Base-by-base conservation (phyloP, 768 basidiomycete genomes). In the Gelatoporia subvermispora region DNA sequence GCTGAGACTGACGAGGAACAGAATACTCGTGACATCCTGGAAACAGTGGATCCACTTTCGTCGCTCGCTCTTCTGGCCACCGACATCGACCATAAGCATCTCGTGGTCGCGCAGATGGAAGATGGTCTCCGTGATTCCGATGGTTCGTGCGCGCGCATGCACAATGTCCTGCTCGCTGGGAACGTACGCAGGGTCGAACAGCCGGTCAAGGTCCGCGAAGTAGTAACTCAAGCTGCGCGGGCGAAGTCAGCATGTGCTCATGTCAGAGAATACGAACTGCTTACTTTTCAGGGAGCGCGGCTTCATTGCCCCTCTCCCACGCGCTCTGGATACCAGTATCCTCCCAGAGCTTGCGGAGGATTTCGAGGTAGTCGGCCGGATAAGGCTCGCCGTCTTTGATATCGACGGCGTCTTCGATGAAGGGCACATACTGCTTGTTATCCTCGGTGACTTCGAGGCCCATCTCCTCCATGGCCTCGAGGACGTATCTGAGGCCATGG, bases 31-130 rank as follows among this genome's bases (percentile, higher is more conserved):
- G 45, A 95, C 93, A 60, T 94, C 89, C 69, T 93, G 90, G 72
- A 93, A 94, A 63, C 88, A 92, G 60, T 93, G 91, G 58, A 93
- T 93, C 91, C 91, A 93, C 65, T 93, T 94, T 66, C 90, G 75
- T 51, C 93, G 71, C 64, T 93, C 93, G 65, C 85, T 90, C 75
- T 94, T 91, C 72, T 96, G 93, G 5, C 93, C 93, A 23, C 88
- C 88, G 31, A 88, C 93, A 60, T 96, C 93, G 48, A 96, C 87
- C 85, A 97, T 90, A 47, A 92, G 74, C 83, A 93, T 84, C 56
- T 89, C 84, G 49, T 90, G 84, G 37, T 85, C 86, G 55, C 77
- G 74, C 47, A 93, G 74, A 38, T 74, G 72, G 69, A 96, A 95
- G 16, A 81, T 78, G 1, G 92, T 95, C 67, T 92, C 89, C 8